phyloP scores from a whole-genome alignment of 1,284 basidiomycete genomes.

The Heterobasidion irregulare region DNA sequence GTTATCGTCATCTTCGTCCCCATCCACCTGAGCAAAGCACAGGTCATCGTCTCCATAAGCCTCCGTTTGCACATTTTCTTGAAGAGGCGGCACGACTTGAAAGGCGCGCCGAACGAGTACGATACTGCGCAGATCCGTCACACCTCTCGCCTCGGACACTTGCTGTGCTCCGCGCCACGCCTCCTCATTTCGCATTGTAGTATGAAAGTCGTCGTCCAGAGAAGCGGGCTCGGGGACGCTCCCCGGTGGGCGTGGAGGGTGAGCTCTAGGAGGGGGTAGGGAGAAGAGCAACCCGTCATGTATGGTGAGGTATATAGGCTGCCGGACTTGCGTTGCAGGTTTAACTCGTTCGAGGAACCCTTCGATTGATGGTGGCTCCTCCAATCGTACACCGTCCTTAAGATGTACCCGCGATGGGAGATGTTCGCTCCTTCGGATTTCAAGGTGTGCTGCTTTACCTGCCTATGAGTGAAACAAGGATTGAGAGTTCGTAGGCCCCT shows the following conservation, averaged over 20 bases:
- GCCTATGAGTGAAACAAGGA: slow-evolving; percentile 25
- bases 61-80: slow-evolving; percentile 24
- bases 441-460: slow-evolving; percentile 48
- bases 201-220: slow-evolving; percentile 22
- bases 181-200: slow-evolving; percentile 41
- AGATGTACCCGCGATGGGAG: slow-evolving; percentile 44
- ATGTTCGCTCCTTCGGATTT: slow-evolving; percentile 67
- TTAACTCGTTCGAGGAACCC: slow-evolving; percentile 73
- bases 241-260: slow-evolving; percentile 65
- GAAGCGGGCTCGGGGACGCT: slow-evolving; percentile 25
- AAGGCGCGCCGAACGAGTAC: slow-evolving; percentile 56
- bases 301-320: slow-evolving; percentile 61
- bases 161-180: slow-evolving; percentile 57
- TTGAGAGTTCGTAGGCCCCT: slow-evolving; percentile 4
- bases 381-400: slow-evolving; percentile 44
- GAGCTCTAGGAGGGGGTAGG: slow-evolving; percentile 40
- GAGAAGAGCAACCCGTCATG: slow-evolving; percentile 73
- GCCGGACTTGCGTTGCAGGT: slow-evolving; percentile 49
- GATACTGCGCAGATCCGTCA: slow-evolving; percentile 63
- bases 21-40: slow-evolving; percentile 29
- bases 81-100: slow-evolving; percentile 31
- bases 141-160: slow-evolving; percentile 55
- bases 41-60: slow-evolving; percentile 23
- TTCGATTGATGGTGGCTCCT: slow-evolving; percentile 72
- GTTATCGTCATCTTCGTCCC: slow-evolving; percentile 39